These are phyloP conservation scores for Ustilago bromivora DNA, from an alignment of 1,284 basidiomycete genomes.

Conservation along the genomic window DNA sequence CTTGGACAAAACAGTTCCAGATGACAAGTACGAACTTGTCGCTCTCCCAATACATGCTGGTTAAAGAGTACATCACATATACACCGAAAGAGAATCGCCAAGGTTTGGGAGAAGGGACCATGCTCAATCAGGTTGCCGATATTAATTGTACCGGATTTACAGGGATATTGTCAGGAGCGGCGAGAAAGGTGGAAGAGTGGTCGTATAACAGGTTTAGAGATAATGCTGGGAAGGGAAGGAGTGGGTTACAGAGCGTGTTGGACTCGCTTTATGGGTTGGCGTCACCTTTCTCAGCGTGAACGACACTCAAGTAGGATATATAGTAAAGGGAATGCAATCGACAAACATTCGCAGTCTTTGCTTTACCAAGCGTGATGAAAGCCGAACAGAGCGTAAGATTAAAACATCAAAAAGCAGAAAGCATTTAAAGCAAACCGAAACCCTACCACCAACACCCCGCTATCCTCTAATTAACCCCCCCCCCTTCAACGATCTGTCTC, in stretches of 20 bases:
- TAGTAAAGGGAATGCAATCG: constrained; percentile 10
- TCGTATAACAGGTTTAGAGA: constrained; percentile 46
- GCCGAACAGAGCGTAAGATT: constrained; percentile 2
- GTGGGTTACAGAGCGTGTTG: constrained; percentile 51
- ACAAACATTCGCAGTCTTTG: not conserved
- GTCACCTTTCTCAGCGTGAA: not conserved
- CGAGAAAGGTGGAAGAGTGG: constrained; percentile 60
- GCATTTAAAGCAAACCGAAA: not conserved
- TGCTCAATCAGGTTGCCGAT: constrained; percentile 47
- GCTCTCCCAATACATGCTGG: constrained; percentile 87
- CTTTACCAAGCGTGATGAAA: not conserved
- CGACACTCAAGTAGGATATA: not conserved
- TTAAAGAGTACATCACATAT: constrained; percentile 89
- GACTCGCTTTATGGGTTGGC: constrained; percentile 27
- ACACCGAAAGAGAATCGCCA: constrained; percentile 72
- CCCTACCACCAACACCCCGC: not conserved
- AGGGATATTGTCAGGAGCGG: constrained; percentile 43
- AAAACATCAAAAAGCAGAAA: not conserved
- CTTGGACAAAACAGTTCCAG: constrained; percentile 31
- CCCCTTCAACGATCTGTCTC: not conserved
- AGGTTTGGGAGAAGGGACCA: constrained; percentile 72
- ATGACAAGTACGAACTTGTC: constrained; percentile 74
- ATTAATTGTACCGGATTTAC: constrained; percentile 49
- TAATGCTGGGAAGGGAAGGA: constrained; percentile 56
- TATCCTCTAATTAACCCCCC: not conserved